phyloP scores from a whole-genome alignment of 2,329 filamentous ascomycete genomes.

The Curvularia sp. region DNA sequence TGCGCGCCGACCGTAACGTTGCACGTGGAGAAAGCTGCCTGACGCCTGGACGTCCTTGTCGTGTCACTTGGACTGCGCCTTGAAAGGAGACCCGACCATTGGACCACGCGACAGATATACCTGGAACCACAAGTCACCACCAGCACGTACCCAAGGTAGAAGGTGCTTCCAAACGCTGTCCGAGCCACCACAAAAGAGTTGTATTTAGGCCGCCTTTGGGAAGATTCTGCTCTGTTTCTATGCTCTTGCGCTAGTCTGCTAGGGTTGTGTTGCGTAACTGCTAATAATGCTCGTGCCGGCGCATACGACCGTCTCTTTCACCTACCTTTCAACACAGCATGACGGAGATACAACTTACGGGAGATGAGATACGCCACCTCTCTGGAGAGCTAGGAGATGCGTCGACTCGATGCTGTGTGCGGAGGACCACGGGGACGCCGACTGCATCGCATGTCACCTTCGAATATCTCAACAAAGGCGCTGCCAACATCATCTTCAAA shows the following conservation, averaged over 20 bases:
- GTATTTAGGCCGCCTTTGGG: background rate
- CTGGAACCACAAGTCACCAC: slow-evolving; percentile 1
- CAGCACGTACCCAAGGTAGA: background rate
- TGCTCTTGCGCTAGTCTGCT: slow-evolving; percentile 12
- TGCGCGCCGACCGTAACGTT: slow-evolving; percentile 11
- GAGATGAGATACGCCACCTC: slow-evolving; percentile 17
- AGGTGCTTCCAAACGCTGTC: background rate
- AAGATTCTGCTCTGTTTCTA: slow-evolving; percentile 4
- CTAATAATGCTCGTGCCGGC: slow-evolving; percentile 13
- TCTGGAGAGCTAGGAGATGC: slow-evolving; percentile 12
- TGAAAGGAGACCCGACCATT: slow-evolving; percentile 1
- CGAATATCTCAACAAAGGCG: slow-evolving; percentile 43
- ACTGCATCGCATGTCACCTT: slow-evolving; percentile 23
- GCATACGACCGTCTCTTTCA: slow-evolving; percentile 4
- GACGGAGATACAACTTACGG: slow-evolving; percentile 12
- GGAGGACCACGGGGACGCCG: slow-evolving; percentile 9
- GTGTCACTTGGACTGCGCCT: slow-evolving; percentile 1
- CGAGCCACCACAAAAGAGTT: background rate
- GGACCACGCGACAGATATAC: slow-evolving; percentile 7
- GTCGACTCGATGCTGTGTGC: slow-evolving; percentile 25
- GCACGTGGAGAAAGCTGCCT: slow-evolving; percentile 7
- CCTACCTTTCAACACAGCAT: slow-evolving; percentile 6
- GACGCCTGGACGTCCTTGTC: slow-evolving; percentile 1
- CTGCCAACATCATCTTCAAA: slow-evolving; percentile 45
- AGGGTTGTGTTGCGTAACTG: slow-evolving; percentile 11